Conservation (phyloP, 164 flowering plant species). For the Vitis rotundifolia region DNA sequence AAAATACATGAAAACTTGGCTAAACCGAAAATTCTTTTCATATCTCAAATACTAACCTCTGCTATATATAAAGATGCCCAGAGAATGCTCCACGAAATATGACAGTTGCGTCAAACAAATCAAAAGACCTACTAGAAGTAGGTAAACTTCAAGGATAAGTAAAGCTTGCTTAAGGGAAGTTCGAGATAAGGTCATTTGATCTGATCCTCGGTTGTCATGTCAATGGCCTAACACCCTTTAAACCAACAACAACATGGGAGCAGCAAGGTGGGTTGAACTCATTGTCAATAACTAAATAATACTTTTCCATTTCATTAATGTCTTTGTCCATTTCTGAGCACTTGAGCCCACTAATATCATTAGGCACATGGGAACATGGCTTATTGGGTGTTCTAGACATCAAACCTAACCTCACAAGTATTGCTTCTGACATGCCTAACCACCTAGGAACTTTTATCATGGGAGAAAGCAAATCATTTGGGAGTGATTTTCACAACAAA, state of each 20-base stretch:
- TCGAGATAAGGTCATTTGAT: not conserved
- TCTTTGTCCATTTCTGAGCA: not conserved
- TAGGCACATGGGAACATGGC: not conserved
- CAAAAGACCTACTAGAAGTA: too few species aligned
- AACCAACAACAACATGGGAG: not conserved
- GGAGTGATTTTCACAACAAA: not conserved
- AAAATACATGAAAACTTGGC: too few species aligned
- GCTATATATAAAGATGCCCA: too few species aligned
- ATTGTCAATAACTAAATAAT: constrained; percentile 1
- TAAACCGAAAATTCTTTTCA: too few species aligned
- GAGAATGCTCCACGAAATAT: too few species aligned
- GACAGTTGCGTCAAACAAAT: too few species aligned
- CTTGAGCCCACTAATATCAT: constrained; percentile 2
- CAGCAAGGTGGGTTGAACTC: constrained; percentile 9
- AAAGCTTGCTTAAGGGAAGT: not conserved
- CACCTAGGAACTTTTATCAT: not conserved
- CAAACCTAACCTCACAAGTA: not conserved
- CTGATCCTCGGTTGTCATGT: constrained; percentile 12
- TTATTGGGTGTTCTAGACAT: not conserved
- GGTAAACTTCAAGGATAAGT: not conserved
- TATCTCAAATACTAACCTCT: too few species aligned
- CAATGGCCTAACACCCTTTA: constrained; percentile 12
- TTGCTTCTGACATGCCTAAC: not conserved
- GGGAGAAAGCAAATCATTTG: not conserved
- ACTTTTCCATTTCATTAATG: not conserved